Evolutionary conservation across 108 stramenopile genomes (phyloP), one percentile per base, ranked within the genome.

Genomic region (Nitzschia palea): DNA sequence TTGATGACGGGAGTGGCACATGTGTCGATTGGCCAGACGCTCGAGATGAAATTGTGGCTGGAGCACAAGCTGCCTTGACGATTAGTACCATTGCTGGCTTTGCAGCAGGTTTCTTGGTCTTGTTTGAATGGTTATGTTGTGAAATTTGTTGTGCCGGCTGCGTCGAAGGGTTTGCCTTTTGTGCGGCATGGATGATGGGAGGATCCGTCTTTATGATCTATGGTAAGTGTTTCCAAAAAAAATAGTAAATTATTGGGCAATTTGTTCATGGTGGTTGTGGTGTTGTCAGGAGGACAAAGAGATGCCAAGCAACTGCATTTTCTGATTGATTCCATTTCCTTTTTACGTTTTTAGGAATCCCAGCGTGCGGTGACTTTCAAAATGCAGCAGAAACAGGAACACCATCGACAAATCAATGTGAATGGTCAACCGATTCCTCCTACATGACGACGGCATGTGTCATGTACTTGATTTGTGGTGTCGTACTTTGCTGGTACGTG

Each of bases 111-210:
- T 32, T 32, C 1, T 15, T 73, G 71, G 71, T 73, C 0, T 18
- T 58, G 20, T 64, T 73, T 25, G 71, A 73, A 50, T 73, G 71
- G 71, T 18, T 64, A 1, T 37, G 29, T 29, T 73, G 71, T 63
- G 63, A 65, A 43, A 31, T 73, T n/a, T 58, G 55, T 17, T 73
- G 71, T 63, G 71, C 71, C 26, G 62, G 63, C 35, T 57, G 54
- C 10, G 2, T 73, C 1, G 63, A 64, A 44, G 71, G 71, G 1
- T 0, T 65, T 1, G 63, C 63, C 18, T 73, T 65, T 73, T 37
- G 40, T 1, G 54, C 37, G 10, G 55, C 63, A 14, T 73, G 71
- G 71, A 25, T 58, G 28, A 4, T 48, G 25, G 55, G 55, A 57
- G 28, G 67, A 4, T 55, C 37, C n/a, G 55, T 51, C 6, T 73